Evolutionary conservation across 805 yeast species (phyloP), one percentile per base, ranked within the genome.

Genomic region (Zygoascus flipseniorum): DNA sequence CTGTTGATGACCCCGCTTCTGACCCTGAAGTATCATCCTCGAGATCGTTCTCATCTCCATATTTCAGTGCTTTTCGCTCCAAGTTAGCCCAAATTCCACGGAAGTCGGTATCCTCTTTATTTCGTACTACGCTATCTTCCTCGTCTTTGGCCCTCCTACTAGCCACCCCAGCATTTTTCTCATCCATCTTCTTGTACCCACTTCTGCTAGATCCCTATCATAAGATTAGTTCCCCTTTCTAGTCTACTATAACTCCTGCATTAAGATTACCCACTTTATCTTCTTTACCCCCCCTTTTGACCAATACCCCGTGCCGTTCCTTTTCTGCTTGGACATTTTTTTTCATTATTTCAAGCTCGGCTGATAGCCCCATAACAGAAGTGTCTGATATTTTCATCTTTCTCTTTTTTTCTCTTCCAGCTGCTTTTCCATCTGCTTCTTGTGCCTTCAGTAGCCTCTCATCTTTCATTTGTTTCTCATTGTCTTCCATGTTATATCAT

Each of bases 101-200:
- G 18, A 59, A 47, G 16, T 41, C 48, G 9, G 8, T 10, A 18
- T 8, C 44, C 23, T 11, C 46, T 54, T 55, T 53, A 49, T 43
- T 60, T 61, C 23, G 26, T 26, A 28, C 43, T 28, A 16, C 61
- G 39, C 39, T 35, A 35, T 37, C 31, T 6, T 28, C 52, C n/a
- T 48, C 51, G 31, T 60, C 53, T 18, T 56, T 26, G 19, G 52
- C 47, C 13, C 26, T 5, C 13, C 44, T 42, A 14, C 13, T 8
- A 6, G 13, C 44, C 13, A 42, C 26, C 16, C 44, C 44, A 18
- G 13, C 19, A 42, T 42, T 42, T 5, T 10, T 42, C 6, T 23
- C 28, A 23, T 23, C 28, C 28, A 23, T 23, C 28, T 23, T 6
- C 28, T 23, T 23, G 3, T 6, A 5, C 13, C 13, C 8, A 35